phyloP scores from a whole-genome alignment of 2,329 filamentous ascomycete genomes.

The Sporothrix protearum region DNA sequence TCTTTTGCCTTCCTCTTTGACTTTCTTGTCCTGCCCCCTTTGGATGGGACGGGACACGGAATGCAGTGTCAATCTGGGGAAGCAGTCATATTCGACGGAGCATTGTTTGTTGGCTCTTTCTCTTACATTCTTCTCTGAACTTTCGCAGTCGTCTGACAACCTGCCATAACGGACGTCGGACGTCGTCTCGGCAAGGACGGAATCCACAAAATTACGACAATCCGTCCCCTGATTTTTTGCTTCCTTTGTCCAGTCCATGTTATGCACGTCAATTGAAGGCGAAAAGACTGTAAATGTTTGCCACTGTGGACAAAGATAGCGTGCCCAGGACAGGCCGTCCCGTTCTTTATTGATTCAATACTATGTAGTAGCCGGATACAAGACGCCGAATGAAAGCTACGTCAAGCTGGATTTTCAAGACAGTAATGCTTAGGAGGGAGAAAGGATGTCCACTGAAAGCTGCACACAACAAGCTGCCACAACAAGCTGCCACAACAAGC shows the following conservation, averaged over 20 bases:
- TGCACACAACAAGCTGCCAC: too few relatives aligned
- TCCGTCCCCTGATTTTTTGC: background rate
- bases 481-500: too few relatives aligned
- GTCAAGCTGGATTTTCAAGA: background rate
- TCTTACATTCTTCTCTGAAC: background rate
- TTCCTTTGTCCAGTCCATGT: too few relatives aligned
- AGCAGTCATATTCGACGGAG: background rate
- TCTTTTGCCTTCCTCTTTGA: background rate
- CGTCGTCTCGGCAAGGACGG: background rate
- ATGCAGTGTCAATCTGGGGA: conserved; percentile 16
- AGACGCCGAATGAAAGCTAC: background rate
- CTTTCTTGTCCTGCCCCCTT: background rate
- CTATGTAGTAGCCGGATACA: background rate
- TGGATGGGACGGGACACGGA: background rate
- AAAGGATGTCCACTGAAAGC: background rate
- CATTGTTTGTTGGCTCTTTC: too few relatives aligned
- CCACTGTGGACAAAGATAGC: background rate
- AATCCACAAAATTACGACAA: conserved; percentile 13
- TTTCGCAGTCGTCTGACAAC: background rate
- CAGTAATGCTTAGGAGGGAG: too few relatives aligned
- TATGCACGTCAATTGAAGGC: background rate
- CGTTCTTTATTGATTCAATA: background rate
- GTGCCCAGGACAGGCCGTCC: background rate
- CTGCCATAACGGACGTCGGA: background rate
- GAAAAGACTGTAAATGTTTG: background rate